These are phyloP conservation scores for Ogataea ramenticola DNA, from an alignment of 805 yeast species.

Conservation along the genomic window DNA sequence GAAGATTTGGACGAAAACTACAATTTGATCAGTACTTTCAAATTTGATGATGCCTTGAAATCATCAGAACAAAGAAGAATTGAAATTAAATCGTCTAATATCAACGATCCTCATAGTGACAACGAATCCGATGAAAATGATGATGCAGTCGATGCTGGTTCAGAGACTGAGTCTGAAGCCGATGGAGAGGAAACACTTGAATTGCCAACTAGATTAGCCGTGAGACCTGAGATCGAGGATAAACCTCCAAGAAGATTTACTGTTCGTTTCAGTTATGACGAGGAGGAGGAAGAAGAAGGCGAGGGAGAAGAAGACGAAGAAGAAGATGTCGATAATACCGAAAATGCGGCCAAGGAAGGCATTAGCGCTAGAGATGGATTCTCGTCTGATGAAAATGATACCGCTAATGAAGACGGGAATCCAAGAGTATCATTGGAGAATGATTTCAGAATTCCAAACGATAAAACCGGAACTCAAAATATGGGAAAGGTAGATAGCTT, in stretches of 20 bases:
- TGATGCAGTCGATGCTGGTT: conserved; percentile 3
- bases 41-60: conserved; percentile 18
- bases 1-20: conserved; percentile 30
- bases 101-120: conserved; percentile 9
- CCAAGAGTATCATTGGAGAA: neutral
- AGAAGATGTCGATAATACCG: neutral
- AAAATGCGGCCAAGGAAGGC: neutral
- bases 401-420: neutral
- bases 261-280: conserved; percentile 18
- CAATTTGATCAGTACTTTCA: conserved; percentile 19
- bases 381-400: neutral
- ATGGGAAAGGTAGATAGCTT: conserved; percentile 9
- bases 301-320: conserved; percentile 10
- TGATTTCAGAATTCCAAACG: neutral
- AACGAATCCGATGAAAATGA: conserved; percentile 2
- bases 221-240: conserved; percentile 18
- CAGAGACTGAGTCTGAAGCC: conserved; percentile 2
- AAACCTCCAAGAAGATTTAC: conserved; percentile 27
- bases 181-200: neutral
- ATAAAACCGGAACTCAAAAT: neutral
- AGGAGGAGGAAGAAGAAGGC: conserved; percentile 6
- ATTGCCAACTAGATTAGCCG: conserved; percentile 16
- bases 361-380: neutral
- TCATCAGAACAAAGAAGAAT: conserved; percentile 17
- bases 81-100: conserved; percentile 15